Base-by-base conservation (phyloP, 108 stramenopile species). In the Nitzschia palea region DNA sequence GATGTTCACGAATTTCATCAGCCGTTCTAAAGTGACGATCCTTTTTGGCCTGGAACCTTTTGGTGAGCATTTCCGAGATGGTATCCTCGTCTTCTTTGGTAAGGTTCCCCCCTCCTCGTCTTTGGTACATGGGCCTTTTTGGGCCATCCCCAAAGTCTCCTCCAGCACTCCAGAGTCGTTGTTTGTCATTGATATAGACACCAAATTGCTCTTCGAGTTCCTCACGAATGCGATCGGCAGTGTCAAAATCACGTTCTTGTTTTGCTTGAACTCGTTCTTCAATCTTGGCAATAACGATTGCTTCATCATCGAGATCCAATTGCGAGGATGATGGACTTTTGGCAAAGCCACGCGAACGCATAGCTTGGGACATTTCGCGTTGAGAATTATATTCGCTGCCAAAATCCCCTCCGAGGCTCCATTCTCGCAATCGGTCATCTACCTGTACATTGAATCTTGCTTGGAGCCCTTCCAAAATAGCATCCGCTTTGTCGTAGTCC, bases 391-490 rank as follows among this genome's bases (percentile, higher is more conserved):
- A 44, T 50, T 80, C 80, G 5, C 55, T 51, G 48, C 71, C 80
- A 56, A 86, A 83, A 25, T 72, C 71, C 14, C 78, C 80, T 10
- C 78, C 84, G n/a, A 84, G 66, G 29, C 57, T 61, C 87, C 87
- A 89, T 26, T 68, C 50, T 20, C 55, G 58, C 5, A 55, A 29
- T 18, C 76, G 71, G 51, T 89, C 87, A 51, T 89, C 57, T 33
- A 89, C 63, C 3, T 54, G 28, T 8, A 89, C 80, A 44, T 85
- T 71, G 55, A 52, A 80, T 12, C 54, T 23, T 9, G 68, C 63
- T 3, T 33, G 43, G 18, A 89, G 70, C 31, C 77, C 75, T 22
- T 74, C 65, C 14, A 71, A 77, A 25, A 89, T 80, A 25, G 45
- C 62, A 64, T 90, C 89, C 3, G 86, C 89, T 14, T 25, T 50